Evolutionary conservation across 2,329 filamentous ascomycete genomes (phyloP).

Genomic region (Fusarium aywerte): DNA sequence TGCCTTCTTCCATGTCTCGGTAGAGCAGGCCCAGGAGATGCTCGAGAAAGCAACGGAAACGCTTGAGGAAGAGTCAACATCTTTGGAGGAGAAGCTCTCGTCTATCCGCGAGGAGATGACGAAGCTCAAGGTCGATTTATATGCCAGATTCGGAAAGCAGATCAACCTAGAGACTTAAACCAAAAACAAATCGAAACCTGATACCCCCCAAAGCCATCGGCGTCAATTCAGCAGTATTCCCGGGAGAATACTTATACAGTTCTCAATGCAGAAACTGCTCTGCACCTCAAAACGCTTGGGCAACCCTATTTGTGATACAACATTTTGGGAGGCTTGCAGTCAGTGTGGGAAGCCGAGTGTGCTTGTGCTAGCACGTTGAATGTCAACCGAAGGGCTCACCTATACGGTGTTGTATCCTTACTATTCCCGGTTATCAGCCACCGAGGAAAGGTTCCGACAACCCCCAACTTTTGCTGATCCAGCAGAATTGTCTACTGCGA

Average conservation of each 20-base stretch:
- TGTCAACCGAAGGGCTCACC: constrained; percentile 13
- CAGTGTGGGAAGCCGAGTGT: constrained; percentile 26
- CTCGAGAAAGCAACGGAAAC: constrained; percentile 75
- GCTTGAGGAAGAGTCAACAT: constrained; percentile 80
- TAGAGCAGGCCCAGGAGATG: constrained; percentile 87
- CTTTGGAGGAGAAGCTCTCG: constrained; percentile 80
- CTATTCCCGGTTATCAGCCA: constrained; percentile 30
- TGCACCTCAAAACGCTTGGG: constrained; percentile 21
- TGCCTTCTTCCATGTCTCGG: constrained; percentile 87
- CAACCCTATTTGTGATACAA: constrained; percentile 36
- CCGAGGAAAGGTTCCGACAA: constrained; percentile 7
- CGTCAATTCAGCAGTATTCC: constrained; percentile 7
- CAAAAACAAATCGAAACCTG: constrained; percentile 32
- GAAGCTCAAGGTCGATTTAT: constrained; percentile 88
- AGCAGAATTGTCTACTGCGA: constrained; percentile 15
- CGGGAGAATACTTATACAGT: constrained; percentile 41
- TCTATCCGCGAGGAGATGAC: constrained; percentile 87
- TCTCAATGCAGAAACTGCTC: constrained; percentile 24
- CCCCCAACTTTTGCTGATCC: constrained; percentile 20
- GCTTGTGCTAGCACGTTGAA: constrained; percentile 18
- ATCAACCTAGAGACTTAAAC: constrained; percentile 92
- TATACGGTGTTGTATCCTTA: constrained; percentile 5
- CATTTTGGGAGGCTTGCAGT: constrained; percentile 23
- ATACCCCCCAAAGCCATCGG: constrained; percentile 26
- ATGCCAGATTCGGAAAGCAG: constrained; percentile 93